Percentiles rank a stretch among this genome's conserved stretches.
These are phyloP conservation scores for Colletotrichum sp. DNA, from an alignment of 2,329 filamentous ascomycete species.

Conservation along the genomic window DNA sequence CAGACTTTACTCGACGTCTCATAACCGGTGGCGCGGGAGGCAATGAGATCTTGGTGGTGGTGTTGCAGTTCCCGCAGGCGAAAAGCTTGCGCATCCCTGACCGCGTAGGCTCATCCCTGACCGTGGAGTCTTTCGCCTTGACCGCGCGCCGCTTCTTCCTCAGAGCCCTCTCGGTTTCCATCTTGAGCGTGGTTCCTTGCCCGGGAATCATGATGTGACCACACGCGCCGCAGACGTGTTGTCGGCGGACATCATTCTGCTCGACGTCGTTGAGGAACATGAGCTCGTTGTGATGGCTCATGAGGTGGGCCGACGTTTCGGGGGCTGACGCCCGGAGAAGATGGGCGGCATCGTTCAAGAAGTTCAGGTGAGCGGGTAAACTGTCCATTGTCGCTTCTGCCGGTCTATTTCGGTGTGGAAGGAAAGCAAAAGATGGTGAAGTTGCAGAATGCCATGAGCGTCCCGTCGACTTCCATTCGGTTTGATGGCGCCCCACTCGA, in stretches of 20 bases:
- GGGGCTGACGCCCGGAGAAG: constrained; percentile 57
- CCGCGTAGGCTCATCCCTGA: neutral
- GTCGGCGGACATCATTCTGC: constrained; percentile 51
- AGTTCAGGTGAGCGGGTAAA: constrained; percentile 33
- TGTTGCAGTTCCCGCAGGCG: constrained; percentile 13
- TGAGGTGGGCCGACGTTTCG: constrained; percentile 62
- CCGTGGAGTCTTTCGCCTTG: neutral
- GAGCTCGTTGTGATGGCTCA: constrained; percentile 56
- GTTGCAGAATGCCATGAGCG: neutral
- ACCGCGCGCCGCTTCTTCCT: constrained; percentile 39
- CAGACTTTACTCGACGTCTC: constrained; percentile 29
- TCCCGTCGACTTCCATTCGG: neutral
- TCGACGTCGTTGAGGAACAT: constrained; percentile 50
- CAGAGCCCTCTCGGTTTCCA: constrained; percentile 48
- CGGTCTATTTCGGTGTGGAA: neutral
- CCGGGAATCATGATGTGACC: constrained; percentile 64
- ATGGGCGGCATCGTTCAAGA: constrained; percentile 64
- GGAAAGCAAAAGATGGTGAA: neutral
- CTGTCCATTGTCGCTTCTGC: neutral
- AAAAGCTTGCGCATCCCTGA: constrained; percentile 13
- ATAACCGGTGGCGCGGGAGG: neutral
- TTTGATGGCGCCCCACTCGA: constrained; percentile 2
- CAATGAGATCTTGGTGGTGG: constrained; percentile 10
- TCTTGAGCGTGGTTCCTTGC: constrained; percentile 42
- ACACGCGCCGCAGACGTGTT: constrained; percentile 63